phyloP scores from a whole-genome alignment of 2,329 filamentous ascomycete species.

The Trichoderma pleuroti region DNA sequence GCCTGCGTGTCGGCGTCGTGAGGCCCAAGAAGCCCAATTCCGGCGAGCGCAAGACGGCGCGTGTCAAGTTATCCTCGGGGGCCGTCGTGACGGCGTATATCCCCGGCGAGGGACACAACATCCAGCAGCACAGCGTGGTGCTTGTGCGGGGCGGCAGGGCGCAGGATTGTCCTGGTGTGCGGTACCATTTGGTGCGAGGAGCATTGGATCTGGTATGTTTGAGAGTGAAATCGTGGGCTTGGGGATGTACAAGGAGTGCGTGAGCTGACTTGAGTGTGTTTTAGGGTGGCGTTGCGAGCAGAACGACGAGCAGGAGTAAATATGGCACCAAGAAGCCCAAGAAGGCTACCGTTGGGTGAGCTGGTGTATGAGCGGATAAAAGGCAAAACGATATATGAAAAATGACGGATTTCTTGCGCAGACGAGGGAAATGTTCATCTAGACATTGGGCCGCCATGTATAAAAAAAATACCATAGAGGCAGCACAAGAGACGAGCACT shows the following conservation, averaged over 20 bases:
- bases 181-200: slow-evolving; percentile 89
- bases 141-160: slow-evolving; percentile 87
- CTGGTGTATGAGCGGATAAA: background rate
- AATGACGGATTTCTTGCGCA: background rate
- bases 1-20: slow-evolving; percentile 86
- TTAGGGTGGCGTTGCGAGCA: slow-evolving; percentile 84
- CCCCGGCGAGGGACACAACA: slow-evolving; percentile 95
- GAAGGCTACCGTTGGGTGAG: slow-evolving; percentile 59
- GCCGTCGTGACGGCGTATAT: slow-evolving; percentile 91
- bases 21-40: slow-evolving; percentile 99
- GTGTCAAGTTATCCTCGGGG: slow-evolving; percentile 83
- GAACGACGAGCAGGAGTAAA: slow-evolving; percentile 84
- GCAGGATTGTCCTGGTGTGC: slow-evolving; percentile 98
- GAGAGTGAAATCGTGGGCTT: background rate
- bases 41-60: slow-evolving; percentile 90
- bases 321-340: slow-evolving; percentile 99
- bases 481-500: background rate
- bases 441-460: background rate
- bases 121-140: slow-evolving; percentile 97
- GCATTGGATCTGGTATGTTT: slow-evolving; percentile 81
- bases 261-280: slow-evolving; percentile 20
- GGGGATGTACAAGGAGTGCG: background rate
- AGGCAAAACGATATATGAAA: background rate
- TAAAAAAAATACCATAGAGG: slow-evolving; percentile 15
- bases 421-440: background rate